Evolutionary conservation across 2,329 filamentous ascomycete species (phyloP), one percentile per base, ranked within the genome.

Genomic region (Rasamsonia emersonii): DNA sequence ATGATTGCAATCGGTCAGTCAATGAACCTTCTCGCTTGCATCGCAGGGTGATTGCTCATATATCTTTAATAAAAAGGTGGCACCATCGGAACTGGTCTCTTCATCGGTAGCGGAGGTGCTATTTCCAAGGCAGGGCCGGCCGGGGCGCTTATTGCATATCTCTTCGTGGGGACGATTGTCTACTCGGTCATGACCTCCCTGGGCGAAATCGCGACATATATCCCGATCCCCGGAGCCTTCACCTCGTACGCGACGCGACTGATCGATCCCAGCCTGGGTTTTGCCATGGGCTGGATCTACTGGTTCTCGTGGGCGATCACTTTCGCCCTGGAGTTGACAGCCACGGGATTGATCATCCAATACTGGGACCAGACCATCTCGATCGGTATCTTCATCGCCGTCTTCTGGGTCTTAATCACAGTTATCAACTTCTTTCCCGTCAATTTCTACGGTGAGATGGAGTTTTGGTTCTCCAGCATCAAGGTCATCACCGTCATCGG

Each of bases 1-100:
- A 96, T 96, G 89, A 96, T 96, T 68, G 91, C 91, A 16, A 94
- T 96, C 47, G 88, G 86, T 52, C 83, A 82, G 33, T 88, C 17
- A 16, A 29, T n/a, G n/a, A 29, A 18, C 26, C 18, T 29, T 10
- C 20, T 18, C 10, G 16, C 13, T 13, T 29, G 14, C 14, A 27
- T 15, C 6, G 13, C 9, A 14, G 2, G 7, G 16, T 8, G 13
- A 14, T 14, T 5, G 11, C 20, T 39, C 4, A 33, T 18, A 16
- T 8, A 4, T 29, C 19, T 6, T 13, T n/a, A 17, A 14, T 30
- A 5, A 21, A 4, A 18, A 65, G 65, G 69, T 45, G 77, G 75
- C 32, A 82, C 79, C 9, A 77, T 85, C 45, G 80, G 80, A 33
- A 85, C 80, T 2, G 80, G 80, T 41, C 67, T 85, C 25, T 84